phyloP scores from a whole-genome alignment of 192 early-diverging fungal species.

The Rhizoclosmatium sp. region DNA sequence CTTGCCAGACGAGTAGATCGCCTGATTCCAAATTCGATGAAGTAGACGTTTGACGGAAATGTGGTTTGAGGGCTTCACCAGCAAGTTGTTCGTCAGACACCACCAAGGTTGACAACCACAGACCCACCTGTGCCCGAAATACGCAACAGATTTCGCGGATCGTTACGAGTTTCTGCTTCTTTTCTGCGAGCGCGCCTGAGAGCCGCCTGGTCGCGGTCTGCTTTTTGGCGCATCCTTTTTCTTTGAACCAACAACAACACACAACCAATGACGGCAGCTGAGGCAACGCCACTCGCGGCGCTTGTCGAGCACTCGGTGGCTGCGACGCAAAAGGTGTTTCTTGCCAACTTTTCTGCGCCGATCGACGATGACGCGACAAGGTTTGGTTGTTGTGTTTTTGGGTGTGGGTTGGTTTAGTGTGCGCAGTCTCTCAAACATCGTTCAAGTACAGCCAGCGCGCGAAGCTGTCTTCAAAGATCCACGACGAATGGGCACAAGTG shows the following conservation, averaged over 20 bases:
- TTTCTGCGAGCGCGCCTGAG: not conserved
- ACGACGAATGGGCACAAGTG: conserved; percentile 75
- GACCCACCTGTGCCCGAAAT: conserved; percentile 1
- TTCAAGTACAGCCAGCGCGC: conserved; percentile 59
- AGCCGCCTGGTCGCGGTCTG: not conserved
- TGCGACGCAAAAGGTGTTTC: conserved; percentile 47
- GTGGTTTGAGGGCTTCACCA: not conserved
- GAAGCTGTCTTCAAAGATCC: conserved; percentile 76
- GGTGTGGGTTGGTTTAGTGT: not conserved
- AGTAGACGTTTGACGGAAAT: not conserved
- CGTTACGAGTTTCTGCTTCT: not conserved
- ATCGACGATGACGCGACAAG: conserved; percentile 43
- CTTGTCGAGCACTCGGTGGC: conserved; percentile 4
- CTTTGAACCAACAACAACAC: not conserved
- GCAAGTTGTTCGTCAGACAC: not conserved
- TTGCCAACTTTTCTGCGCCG: conserved; percentile 35
- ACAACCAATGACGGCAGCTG: conserved; percentile 1
- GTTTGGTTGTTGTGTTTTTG: conserved; percentile 5
- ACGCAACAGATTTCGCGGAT: conserved; percentile 21
- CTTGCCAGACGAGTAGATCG: conserved; percentile 12
- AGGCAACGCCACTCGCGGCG: conserved; percentile 1
- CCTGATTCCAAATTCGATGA: not conserved
- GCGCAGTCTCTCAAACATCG: not conserved
- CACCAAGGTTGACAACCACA: not conserved
- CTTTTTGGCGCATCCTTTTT: not conserved